Conservation (phyloP, 2,329 filamentous ascomycete genomes). For the Botrytis paeoniae region DNA sequence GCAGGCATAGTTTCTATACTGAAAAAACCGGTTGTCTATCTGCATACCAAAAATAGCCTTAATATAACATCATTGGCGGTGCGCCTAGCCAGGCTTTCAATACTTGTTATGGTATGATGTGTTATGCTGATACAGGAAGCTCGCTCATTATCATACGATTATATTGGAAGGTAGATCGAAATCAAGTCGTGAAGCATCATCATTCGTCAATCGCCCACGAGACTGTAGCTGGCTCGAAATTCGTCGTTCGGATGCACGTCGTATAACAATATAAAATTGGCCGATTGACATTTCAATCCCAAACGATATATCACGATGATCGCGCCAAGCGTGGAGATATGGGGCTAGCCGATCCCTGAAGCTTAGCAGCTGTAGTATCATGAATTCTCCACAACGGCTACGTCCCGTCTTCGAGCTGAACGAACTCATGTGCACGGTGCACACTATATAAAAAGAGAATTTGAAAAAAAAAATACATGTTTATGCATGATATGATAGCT, state of each 20-base stretch:
- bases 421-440: background rate
- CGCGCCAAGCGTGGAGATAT: background rate
- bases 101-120: background rate
- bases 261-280: background rate
- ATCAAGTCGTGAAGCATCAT: background rate
- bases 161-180: background rate
- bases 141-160: background rate
- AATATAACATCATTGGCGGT: background rate
- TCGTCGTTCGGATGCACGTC: background rate
- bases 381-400: background rate
- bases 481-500: background rate
- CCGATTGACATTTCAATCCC: background rate
- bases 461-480: background rate
- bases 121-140: background rate
- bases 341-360: background rate
- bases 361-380: background rate
- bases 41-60: background rate
- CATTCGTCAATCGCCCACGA: background rate
- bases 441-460: background rate
- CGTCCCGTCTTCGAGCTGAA: background rate
- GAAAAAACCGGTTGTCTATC: background rate
- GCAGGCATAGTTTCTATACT: background rate
- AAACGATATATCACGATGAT: background rate
- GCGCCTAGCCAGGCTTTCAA: background rate
- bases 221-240: background rate